Conservation (phyloP, 371 early-diverging fungal genomes). For the Neoconidiobolus thromboides region DNA sequence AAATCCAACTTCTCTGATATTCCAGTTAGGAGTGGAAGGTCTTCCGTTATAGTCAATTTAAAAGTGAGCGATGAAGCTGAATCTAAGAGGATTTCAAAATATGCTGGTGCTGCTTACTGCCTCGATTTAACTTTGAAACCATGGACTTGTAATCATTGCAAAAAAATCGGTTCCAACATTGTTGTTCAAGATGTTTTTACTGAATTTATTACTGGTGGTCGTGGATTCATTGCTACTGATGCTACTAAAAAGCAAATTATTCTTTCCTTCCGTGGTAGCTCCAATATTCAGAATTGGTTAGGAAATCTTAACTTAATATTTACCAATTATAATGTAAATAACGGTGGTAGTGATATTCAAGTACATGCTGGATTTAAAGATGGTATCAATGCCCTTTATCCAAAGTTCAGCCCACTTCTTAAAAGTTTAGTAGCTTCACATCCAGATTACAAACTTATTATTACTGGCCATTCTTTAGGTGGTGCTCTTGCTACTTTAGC, state of each 20-base stretch:
- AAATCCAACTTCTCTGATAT: background rate
- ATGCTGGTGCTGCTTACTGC: background rate
- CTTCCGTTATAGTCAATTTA: background rate
- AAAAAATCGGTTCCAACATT: background rate
- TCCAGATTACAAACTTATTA: conserved; percentile 7
- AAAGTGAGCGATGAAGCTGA: background rate
- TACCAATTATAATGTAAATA: background rate
- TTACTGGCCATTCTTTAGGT: conserved; percentile 9
- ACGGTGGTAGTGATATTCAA: background rate
- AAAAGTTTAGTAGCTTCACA: background rate
- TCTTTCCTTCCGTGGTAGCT: background rate
- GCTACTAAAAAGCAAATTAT: background rate
- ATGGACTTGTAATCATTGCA: conserved; percentile 1
- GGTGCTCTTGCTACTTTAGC: conserved; percentile 1
- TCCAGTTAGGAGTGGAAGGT: background rate
- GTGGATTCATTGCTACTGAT: conserved; percentile 1
- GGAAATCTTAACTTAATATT: background rate
- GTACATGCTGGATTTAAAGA: conserved; percentile 1
- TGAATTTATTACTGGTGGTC: background rate
- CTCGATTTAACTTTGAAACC: background rate
- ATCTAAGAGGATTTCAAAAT: background rate
- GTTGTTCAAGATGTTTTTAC: background rate
- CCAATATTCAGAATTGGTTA: conserved; percentile 1
- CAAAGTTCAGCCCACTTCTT: background rate
- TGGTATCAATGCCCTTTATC: background rate